Evolutionary conservation across 495 filamentous ascomycete genomes (phyloP).

Genomic region (Tuber umbilicatum): DNA sequence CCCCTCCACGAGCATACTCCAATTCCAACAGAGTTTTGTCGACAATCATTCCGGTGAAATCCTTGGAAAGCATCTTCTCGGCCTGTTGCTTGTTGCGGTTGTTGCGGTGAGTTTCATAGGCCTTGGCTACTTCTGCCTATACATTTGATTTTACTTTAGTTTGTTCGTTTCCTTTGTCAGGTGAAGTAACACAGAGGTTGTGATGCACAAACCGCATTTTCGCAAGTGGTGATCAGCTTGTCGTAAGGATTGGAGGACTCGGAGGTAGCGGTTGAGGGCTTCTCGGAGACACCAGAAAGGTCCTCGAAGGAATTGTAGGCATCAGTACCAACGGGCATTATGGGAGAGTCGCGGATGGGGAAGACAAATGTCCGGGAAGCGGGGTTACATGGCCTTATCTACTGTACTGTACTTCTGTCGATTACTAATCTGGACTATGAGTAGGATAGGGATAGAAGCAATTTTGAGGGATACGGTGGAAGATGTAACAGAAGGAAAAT

Average conservation of each 20-base stretch:
- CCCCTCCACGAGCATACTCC: conserved; percentile 50
- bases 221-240: conserved; percentile 58
- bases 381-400: too few species aligned
- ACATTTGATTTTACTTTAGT: not conserved
- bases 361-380: not conserved
- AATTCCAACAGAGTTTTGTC: conserved; percentile 70
- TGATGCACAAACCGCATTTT: conserved; percentile 51
- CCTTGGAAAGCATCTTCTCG: conserved; percentile 57
- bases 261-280: conserved; percentile 35
- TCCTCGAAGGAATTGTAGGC: conserved; percentile 53
- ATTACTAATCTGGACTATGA: not conserved
- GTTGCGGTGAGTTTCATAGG: conserved; percentile 65
- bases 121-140: conserved; percentile 62
- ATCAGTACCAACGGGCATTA: conserved; percentile 41
- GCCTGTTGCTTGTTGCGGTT: conserved; percentile 66
- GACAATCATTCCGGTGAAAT: conserved; percentile 64
- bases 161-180: conserved; percentile 10
- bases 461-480: not conserved
- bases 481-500: not conserved
- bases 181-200: not conserved
- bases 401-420: not conserved
- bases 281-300: conserved; percentile 47
- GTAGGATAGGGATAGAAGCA: not conserved
- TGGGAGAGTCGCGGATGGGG: conserved; percentile 9
- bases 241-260: conserved; percentile 67